Conservation (phyloP, 139 green algal genomes). For the Chlamydomonas schloesseri region DNA sequence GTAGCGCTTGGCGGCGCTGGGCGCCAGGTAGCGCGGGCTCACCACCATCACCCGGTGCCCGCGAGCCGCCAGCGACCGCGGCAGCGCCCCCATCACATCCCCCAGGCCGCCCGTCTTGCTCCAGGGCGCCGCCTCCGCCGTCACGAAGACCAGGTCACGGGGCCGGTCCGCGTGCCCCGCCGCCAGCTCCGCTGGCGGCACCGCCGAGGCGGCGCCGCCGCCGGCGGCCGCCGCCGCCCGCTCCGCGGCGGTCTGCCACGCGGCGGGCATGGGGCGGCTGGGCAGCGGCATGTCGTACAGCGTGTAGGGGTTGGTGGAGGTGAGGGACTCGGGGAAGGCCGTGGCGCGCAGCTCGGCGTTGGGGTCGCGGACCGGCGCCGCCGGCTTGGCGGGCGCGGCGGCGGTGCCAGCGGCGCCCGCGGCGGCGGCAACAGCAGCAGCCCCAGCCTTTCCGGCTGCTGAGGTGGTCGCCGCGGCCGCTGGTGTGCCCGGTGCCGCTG, state of each 20-base stretch:
- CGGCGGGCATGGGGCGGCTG: neutral
- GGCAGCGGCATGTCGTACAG: slow-evolving; percentile 38
- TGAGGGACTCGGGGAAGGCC: slow-evolving; percentile 8
- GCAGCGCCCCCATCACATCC: slow-evolving; percentile 85
- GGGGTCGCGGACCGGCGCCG: neutral
- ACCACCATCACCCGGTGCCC: slow-evolving; percentile 87
- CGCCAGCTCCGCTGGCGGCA: neutral
- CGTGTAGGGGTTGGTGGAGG: slow-evolving; percentile 34
- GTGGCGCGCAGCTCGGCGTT: slow-evolving; percentile 35
- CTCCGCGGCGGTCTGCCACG: slow-evolving; percentile 26
- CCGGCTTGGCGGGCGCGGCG: neutral
- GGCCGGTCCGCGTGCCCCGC: neutral
- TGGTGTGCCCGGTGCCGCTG: neutral
- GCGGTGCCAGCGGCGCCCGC: neutral
- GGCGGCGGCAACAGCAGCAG: too few species aligned
- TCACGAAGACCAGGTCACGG: slow-evolving; percentile 75
- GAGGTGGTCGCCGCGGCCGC: neutral
- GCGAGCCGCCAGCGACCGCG: slow-evolving; percentile 67
- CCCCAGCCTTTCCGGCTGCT: neutral
- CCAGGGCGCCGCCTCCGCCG: slow-evolving; percentile 86
- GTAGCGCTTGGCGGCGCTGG: slow-evolving; percentile 8
- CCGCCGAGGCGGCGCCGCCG: neutral
- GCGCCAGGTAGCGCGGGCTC: slow-evolving; percentile 19
- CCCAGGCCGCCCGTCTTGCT: slow-evolving; percentile 95
- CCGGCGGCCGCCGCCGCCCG: neutral